Evolutionary conservation across 805 yeast genomes (phyloP), one percentile per base, ranked within the genome.

Genomic region (Myxozyma mucilagina): DNA sequence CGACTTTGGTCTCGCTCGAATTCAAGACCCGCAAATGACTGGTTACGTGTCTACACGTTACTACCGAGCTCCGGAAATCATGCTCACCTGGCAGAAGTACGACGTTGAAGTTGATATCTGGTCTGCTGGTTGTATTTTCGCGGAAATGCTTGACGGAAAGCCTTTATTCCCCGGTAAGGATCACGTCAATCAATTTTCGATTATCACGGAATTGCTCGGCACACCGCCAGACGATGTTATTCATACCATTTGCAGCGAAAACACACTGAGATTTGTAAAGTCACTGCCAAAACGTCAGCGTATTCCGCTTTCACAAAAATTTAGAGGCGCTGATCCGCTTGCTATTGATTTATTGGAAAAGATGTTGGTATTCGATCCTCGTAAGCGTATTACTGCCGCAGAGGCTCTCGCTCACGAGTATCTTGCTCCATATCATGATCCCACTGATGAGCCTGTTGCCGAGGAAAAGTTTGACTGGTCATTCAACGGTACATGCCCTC

Each of bases 21-120:
- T 93, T 71, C 97, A 93, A 78, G 99, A 93, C 76, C 97, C 97
- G 13, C 98, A 93, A 74, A 93, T 93, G 99, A 93, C 98, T 0
- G 99, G 98, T 9, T 93, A 93, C 74, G 99, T 93, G 16, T 87
- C 96, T 4, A 93, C 99, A 3, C 77, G 99, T 71, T 93, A 91
- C 78, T 93, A 93, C 76, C 83, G 99, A 65, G 99, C 98, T 0
- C 99, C 99, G 1, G 99, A 93, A 74, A 93, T 93, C 75, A 93
- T 93, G 99, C 82, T 93, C 66, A 91, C 97, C 32, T 93, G 98
- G 98, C 99, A 93, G 74, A 90, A 93, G 73, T 93, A 93, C 76
- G 97, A 92, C 71, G 87, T 90, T 8, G 97, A 92, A 76, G 98
- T 93, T 42, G 99, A 93, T 75, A 89, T 93, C 69, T 93, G 99